Percentiles rank a stretch among this genome's conserved stretches.
Evolutionary conservation across 495 filamentous ascomycete species (phyloP).

Genomic region (Neurospora africana): DNA sequence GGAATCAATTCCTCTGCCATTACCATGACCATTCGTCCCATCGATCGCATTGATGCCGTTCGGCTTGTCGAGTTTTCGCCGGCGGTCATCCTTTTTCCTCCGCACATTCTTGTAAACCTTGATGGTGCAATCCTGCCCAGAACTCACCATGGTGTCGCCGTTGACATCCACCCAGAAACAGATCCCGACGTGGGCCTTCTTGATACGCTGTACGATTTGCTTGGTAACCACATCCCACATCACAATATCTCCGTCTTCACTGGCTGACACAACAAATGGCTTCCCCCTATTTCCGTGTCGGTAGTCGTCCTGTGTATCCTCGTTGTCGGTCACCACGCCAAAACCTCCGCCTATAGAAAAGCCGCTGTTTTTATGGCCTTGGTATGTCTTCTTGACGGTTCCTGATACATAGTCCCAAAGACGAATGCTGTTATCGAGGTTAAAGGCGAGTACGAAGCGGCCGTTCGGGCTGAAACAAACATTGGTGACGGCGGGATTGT

Average conservation of each 20-base stretch:
- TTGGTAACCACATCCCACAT: conserved; percentile 88
- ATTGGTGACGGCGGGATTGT: conserved; percentile 82
- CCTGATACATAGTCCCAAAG: conserved; percentile 92
- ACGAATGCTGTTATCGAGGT: conserved; percentile 77
- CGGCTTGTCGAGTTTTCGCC: conserved; percentile 1
- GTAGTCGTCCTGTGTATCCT: conserved; percentile 9
- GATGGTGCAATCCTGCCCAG: conserved; percentile 33
- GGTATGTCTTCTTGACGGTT: conserved; percentile 85
- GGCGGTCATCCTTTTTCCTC: not conserved
- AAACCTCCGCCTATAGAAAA: conserved; percentile 78
- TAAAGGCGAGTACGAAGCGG: conserved; percentile 82
- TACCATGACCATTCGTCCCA: not conserved
- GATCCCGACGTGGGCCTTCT: conserved; percentile 61
- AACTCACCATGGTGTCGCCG: conserved; percentile 35
- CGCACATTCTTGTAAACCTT: conserved; percentile 28
- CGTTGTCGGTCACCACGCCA: conserved; percentile 45
- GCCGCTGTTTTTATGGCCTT: conserved; percentile 77
- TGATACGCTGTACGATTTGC: conserved; percentile 60
- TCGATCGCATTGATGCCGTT: conserved; percentile 6
- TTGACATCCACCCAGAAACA: conserved; percentile 70
- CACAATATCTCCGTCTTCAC: conserved; percentile 75
- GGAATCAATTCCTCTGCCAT: not conserved
- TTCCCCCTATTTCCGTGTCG: not conserved
- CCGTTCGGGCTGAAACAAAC: conserved; percentile 92
- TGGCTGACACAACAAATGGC: conserved; percentile 66